Conservation (phyloP, 345 rosid species). For the Eucalyptus marginata region DNA sequence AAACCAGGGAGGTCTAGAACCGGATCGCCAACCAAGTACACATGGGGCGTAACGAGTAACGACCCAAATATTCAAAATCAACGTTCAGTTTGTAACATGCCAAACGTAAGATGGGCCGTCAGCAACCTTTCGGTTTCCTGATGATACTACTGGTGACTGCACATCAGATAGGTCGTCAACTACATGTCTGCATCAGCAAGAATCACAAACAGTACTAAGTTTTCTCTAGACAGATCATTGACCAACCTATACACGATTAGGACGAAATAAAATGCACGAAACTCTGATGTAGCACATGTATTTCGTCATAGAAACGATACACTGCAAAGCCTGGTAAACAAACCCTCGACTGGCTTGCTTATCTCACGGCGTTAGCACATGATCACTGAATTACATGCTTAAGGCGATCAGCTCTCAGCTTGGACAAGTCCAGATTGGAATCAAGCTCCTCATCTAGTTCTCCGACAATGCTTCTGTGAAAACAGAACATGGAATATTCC, state of each 20-base stretch:
- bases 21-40: not conserved
- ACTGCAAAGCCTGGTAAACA: not conserved
- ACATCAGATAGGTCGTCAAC: not conserved
- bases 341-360: not conserved
- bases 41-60: not conserved
- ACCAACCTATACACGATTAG: not conserved
- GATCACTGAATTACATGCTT: conserved; percentile 73
- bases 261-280: not conserved
- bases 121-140: not conserved
- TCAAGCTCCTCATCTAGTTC: conserved; percentile 91
- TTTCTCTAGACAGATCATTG: not conserved
- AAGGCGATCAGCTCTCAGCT: conserved; percentile 83
- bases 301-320: not conserved
- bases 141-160: not conserved
- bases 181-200: not conserved
- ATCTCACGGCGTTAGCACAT: not conserved
- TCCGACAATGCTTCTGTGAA: conserved; percentile 78
- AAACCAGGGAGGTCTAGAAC: not conserved
- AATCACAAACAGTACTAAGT: not conserved
- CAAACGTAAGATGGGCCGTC: not conserved
- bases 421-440: conserved; percentile 61
- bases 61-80: not conserved
- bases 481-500: not conserved
- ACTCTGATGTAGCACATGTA: not conserved
- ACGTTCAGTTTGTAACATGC: not conserved